These are phyloP conservation scores for Penicillium pulvis DNA, from an alignment of 495 filamentous ascomycete genomes.

Conservation along the genomic window DNA sequence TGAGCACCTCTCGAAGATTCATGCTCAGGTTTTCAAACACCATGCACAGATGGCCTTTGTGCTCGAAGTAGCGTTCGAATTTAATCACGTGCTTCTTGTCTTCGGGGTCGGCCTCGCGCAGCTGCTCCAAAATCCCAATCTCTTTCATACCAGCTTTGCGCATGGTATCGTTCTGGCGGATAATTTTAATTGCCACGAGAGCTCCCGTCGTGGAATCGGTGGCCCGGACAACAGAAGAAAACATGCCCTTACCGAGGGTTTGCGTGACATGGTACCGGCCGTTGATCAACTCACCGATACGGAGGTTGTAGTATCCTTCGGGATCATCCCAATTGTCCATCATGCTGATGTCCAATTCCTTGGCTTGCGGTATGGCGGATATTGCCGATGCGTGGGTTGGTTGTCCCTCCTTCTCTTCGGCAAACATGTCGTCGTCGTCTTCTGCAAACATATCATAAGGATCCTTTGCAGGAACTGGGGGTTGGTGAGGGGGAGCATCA, in stretches of 20 bases:
- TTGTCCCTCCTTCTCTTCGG: conserved; percentile 56
- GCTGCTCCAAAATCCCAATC: conserved; percentile 83
- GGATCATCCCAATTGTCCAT: conserved; percentile 92
- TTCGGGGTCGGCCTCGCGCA: conserved; percentile 80
- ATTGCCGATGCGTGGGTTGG: conserved; percentile 48
- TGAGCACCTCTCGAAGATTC: conserved; percentile 92
- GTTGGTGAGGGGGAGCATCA: conserved; percentile 39
- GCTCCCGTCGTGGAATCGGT: conserved; percentile 70
- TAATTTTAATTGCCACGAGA: conserved; percentile 88
- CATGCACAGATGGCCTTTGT: conserved; percentile 94
- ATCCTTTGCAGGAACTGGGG: conserved; percentile 44
- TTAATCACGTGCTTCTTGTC: conserved; percentile 92
- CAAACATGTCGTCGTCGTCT: conserved; percentile 89
- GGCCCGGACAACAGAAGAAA: conserved; percentile 93
- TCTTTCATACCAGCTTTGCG: conserved; percentile 92
- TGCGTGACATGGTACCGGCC: conserved; percentile 84
- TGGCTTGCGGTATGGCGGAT: conserved; percentile 54
- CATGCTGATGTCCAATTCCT: conserved; percentile 76
- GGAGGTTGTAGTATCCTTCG: conserved; percentile 93
- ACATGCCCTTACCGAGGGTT: conserved; percentile 92
- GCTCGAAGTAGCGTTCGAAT: conserved; percentile 83
- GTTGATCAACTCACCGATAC: conserved; percentile 85
- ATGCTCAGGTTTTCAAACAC: conserved; percentile 93
- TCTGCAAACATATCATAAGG: conserved; percentile 97
- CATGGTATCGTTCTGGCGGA: conserved; percentile 92